Base-by-base conservation (phyloP, 2,329 filamentous ascomycete genomes). In the Aureobasidium melanogenum region DNA sequence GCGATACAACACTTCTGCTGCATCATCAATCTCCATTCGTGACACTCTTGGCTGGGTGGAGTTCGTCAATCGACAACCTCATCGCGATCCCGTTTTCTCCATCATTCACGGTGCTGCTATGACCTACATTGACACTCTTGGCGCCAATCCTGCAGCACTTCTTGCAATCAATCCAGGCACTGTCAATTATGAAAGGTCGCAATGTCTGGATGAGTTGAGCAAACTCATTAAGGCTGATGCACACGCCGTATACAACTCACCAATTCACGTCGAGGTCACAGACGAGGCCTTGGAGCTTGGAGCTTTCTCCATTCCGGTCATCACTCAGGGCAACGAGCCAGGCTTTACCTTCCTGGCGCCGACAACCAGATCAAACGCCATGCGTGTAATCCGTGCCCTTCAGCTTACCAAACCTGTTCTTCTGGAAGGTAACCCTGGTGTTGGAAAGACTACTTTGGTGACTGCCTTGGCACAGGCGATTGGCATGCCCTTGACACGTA, bases 401-500 rank as follows among this genome's bases (percentile, higher is more conserved):
- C 91, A 96, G 69, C 84, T 96, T 60, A 81, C 85, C 57, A 97
- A 97, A 71, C 93, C 94, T 2, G 93, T 99, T 59, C 80, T 99
- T 7, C 82, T 99, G 2, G 94, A 99, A 76, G 94, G 95, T 38
- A 97, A 89, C 67, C 94, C 94, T n/a, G 94, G 94, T 71, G 94
- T 99, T 24, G 94, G 94, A 61, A 99, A 99, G 77, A 99, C 94
- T 0, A 96, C 93, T 1, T 81, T 99, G 15, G 85, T 99, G 24
- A 87, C 88, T 48, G 92, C 94, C 0, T 79, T 99, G 48, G 89
- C 95, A 1, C 83, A 84, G 66, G 86, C 87, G 4, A 88, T 90
- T 65, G 91, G 92, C 5, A 87, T 87, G 64, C 88, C 89, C 8
- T 76, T 99, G 64, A 96, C 91, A 0, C 84, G 94, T 68, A 97